A percentile compares a stretch with the other conserved stretches of the same genome.
phyloP scores from a whole-genome alignment of 2,329 filamentous ascomycete species.

The Coniosporium tulheliwenetii region DNA sequence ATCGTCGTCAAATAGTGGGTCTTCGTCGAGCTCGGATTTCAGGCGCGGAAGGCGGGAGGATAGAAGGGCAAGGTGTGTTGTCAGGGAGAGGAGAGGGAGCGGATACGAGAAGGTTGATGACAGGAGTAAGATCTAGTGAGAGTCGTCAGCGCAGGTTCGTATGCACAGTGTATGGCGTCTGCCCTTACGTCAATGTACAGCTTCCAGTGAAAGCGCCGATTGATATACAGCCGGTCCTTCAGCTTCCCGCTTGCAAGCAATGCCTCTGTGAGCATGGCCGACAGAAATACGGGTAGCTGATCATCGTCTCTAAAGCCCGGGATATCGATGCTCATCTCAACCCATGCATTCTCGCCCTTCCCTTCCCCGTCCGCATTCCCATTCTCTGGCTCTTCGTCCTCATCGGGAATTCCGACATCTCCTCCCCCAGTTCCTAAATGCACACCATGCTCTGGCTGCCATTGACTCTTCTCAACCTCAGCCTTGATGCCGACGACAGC shows the following conservation, averaged over 20 bases:
- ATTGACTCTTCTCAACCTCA: slow-evolving; percentile 63
- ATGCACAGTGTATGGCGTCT: not conserved
- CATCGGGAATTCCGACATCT: slow-evolving; percentile 25
- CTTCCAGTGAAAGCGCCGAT: slow-evolving; percentile 88
- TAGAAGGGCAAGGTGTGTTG: slow-evolving; percentile 83
- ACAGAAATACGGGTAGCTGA: slow-evolving; percentile 70
- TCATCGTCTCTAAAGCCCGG: slow-evolving; percentile 86
- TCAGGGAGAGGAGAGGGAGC: slow-evolving; percentile 79
- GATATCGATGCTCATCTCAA: slow-evolving; percentile 84
- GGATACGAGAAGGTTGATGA: slow-evolving; percentile 90
- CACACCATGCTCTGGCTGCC: slow-evolving; percentile 12
- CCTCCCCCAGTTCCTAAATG: slow-evolving; percentile 5
- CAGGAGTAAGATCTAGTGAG: slow-evolving; percentile 64
- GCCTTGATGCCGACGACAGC: slow-evolving; percentile 92
- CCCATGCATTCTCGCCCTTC: slow-evolving; percentile 50
- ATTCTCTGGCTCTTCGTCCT: slow-evolving; percentile 15
- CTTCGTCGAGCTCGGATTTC: slow-evolving; percentile 82
- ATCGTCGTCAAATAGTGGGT: slow-evolving; percentile 95
- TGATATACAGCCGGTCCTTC: slow-evolving; percentile 65
- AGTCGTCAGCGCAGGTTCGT: not conserved
- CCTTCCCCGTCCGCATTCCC: slow-evolving; percentile 17
- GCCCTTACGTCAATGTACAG: slow-evolving; percentile 75
- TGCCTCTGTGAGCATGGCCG: slow-evolving; percentile 78
- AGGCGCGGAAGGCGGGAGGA: slow-evolving; percentile 71
- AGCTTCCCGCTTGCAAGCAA: slow-evolving; percentile 56